Evolutionary conservation across 164 flowering plant genomes (phyloP), one percentile per base, ranked within the genome.

Genomic region (Tetracentron sinense): DNA sequence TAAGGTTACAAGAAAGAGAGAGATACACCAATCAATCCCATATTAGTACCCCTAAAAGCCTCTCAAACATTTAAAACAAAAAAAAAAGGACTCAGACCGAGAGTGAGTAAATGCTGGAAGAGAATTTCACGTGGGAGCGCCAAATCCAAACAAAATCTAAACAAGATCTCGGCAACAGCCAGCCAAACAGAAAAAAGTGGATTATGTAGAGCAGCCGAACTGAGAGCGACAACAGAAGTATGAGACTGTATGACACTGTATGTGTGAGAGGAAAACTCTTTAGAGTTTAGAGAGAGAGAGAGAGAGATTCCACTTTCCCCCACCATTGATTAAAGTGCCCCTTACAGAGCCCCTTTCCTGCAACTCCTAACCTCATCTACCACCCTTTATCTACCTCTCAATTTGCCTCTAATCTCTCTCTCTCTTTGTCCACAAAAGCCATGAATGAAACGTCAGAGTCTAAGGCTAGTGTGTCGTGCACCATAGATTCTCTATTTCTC

Each of bases 111-210:
- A n/a, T n/a, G n/a, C n/a, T n/a, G n/a, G n/a, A n/a, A n/a, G 50
- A 35, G 63, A 61, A 74, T 50, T 29, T 78, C 77, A 78, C 78
- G 81, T 72, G 77, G 73, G 64, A 54, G 61, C 72, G 68, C 42
- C 75, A 75, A 75, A 73, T 75, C 79, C 75, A 75, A 68, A 73
- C 73, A 69, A 75, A 66, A 75, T 73, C 82, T 48, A 71, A 42
- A 23, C 29, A 51, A 38, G 56, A 44, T 44, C 59, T 14, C 3
- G 4, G 14, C 58, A 35, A 51, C 62, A 30, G 31, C 57, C 57
- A 58, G 56, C 64, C 60, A 54, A 23, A 26, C 49, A 35, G 19
- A 58, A 57, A 42, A 54, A 46, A 61, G 60, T 52, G 33, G 69
- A 69, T 69, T 56, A 42, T 56, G 58, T 60, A 51, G 47, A 67